phyloP scores from a whole-genome alignment of 1,284 basidiomycete species.

The Chalciporus sp. region DNA sequence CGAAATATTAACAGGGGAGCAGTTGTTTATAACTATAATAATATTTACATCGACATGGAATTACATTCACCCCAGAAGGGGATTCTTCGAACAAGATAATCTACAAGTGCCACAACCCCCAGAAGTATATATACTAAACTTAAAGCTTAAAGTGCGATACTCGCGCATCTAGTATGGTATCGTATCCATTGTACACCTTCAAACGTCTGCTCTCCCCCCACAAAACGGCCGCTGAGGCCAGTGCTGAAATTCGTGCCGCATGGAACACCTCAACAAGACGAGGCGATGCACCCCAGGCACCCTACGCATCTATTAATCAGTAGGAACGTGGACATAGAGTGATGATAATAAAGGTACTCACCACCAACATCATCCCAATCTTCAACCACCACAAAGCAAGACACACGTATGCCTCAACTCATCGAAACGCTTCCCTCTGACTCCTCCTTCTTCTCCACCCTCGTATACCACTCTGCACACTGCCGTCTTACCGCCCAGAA shows the following conservation, averaged over 20 bases:
- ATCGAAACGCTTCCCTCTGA: neutral
- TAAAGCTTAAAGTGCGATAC: too few relatives aligned
- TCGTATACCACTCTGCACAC: slow-evolving; percentile 6
- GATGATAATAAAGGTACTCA: neutral
- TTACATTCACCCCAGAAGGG: too few relatives aligned
- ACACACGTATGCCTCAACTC: neutral
- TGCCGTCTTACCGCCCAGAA: slow-evolving; percentile 25
- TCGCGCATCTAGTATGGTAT: too few relatives aligned
- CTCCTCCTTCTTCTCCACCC: neutral
- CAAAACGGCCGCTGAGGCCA: too few relatives aligned
- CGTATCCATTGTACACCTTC: too few relatives aligned
- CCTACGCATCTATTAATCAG: neutral
- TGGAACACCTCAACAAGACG: neutral
- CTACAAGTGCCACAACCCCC: too few relatives aligned
- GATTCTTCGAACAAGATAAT: too few relatives aligned
- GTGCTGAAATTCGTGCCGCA: neutral
- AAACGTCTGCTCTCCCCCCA: too few relatives aligned
- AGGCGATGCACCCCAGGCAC: neutral
- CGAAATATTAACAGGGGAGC: too few relatives aligned
- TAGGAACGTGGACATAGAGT: neutral
- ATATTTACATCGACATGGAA: too few relatives aligned
- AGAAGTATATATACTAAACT: too few relatives aligned
- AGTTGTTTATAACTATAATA: too few relatives aligned
- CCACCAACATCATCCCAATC: neutral
- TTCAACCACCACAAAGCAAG: neutral